phyloP scores from a whole-genome alignment of 305 asterid species.

The Petunia hybrid region DNA sequence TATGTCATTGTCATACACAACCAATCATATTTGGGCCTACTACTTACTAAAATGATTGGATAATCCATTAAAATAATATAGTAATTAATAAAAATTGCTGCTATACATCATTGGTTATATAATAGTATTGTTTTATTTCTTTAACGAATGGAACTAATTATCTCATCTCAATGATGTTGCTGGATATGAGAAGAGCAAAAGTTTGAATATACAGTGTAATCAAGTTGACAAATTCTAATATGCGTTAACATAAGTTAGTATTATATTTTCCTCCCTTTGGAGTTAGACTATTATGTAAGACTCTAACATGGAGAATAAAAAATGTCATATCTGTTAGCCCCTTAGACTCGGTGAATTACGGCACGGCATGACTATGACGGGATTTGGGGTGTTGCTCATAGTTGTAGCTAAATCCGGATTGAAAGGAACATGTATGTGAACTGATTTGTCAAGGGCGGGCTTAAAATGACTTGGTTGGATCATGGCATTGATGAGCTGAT shows the following conservation, averaged over 20 bases:
- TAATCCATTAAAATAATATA: too few relatives aligned
- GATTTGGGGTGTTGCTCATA: too few relatives aligned
- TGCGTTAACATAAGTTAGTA: background rate
- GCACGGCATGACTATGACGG: too few relatives aligned
- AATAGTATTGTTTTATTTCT: background rate
- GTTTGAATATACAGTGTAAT: background rate
- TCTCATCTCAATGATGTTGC: background rate
- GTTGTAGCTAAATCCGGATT: too few relatives aligned
- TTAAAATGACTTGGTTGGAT: too few relatives aligned
- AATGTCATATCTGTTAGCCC: background rate
- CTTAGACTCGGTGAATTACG: too few relatives aligned
- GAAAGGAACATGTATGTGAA: too few relatives aligned
- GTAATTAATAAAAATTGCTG: background rate
- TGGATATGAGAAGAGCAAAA: background rate
- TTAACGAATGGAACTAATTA: background rate
- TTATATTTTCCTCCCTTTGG: background rate
- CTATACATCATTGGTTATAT: background rate
- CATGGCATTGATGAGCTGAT: too few relatives aligned
- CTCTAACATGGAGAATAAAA: too few relatives aligned
- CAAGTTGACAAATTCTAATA: conserved; percentile 14
- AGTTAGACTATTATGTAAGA: too few relatives aligned
- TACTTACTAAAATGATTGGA: background rate
- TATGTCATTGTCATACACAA: conserved; percentile 41
- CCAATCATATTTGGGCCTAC: conserved; percentile 32
- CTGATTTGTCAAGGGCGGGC: too few relatives aligned